Conservation (phyloP, 1,284 basidiomycete genomes). For the Trametes hirsuta region DNA sequence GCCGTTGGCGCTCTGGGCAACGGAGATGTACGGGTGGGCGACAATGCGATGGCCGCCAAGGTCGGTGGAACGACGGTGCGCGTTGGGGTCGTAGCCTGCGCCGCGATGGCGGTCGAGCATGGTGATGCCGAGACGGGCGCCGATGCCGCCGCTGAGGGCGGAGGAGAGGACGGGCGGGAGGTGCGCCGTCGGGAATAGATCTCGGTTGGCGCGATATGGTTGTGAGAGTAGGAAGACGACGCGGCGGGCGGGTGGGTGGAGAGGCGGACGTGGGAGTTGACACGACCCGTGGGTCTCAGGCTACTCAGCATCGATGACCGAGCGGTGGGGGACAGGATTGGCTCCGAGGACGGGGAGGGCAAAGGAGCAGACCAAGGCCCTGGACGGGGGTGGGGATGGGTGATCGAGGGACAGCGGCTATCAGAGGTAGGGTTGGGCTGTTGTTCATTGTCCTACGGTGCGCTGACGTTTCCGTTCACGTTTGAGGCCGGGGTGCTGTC, state of each 20-base stretch:
- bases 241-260: constrained; percentile 23
- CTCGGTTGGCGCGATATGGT: constrained; percentile 19
- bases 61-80: constrained; percentile 34
- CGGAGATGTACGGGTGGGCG: constrained; percentile 61
- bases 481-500: background rate
- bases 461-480: constrained; percentile 5
- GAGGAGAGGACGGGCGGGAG: constrained; percentile 19
- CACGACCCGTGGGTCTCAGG: constrained; percentile 3
- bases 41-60: constrained; percentile 61
- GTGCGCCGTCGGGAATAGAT: constrained; percentile 22
- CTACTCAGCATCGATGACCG: constrained; percentile 9
- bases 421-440: constrained; percentile 17
- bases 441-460: constrained; percentile 7
- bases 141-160: background rate
- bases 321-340: background rate
- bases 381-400: constrained; percentile 11
- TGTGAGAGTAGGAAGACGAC: constrained; percentile 14
- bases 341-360: constrained; percentile 12
- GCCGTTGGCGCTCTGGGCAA: constrained; percentile 41
- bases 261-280: constrained; percentile 19
- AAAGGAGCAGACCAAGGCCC: constrained; percentile 5
- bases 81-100: constrained; percentile 20
- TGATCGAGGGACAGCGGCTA: constrained; percentile 22
- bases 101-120: constrained; percentile 37
- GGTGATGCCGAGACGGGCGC: constrained; percentile 47